Evolutionary conservation across 1,139 yeast species (phyloP).

Genomic region (Blastobotrys capitulatus): DNA sequence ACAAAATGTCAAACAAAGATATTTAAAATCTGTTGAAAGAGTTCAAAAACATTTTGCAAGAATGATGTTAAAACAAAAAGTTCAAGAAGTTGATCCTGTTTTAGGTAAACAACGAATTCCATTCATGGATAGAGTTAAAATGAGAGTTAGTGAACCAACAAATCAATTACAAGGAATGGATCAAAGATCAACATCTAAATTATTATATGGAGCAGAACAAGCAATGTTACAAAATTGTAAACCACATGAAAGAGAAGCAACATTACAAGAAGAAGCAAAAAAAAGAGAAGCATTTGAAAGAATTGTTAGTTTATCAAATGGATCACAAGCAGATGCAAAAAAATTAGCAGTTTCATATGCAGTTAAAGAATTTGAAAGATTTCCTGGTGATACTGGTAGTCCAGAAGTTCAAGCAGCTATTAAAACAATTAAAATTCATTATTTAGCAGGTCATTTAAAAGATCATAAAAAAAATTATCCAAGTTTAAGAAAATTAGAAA

Average conservation of each 20-base stretch:
- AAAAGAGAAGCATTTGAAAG: slow-evolving; percentile 68
- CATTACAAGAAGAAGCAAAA: slow-evolving; percentile 44
- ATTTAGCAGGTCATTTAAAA: slow-evolving; percentile 69
- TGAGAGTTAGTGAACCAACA: slow-evolving; percentile 60
- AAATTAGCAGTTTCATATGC: slow-evolving; percentile 62
- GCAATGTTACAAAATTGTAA: slow-evolving; percentile 46
- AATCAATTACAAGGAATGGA: slow-evolving; percentile 39
- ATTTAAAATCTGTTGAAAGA: slow-evolving; percentile 25
- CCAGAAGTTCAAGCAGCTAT: slow-evolving; percentile 96
- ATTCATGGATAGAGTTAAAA: slow-evolving; percentile 62
- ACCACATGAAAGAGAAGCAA: slow-evolving; percentile 20
- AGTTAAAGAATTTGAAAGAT: slow-evolving; percentile 69
- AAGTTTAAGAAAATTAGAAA: slow-evolving; percentile 65
- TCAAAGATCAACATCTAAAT: slow-evolving; percentile 60
- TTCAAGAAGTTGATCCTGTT: slow-evolving; percentile 61
- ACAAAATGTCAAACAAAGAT: slow-evolving; percentile 18
- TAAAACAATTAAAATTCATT: slow-evolving; percentile 73
- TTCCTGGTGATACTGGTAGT: slow-evolving; percentile 89
- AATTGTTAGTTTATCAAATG: slow-evolving; percentile 68
- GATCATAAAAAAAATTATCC: slow-evolving; percentile 67
- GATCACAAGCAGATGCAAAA: slow-evolving; percentile 53
- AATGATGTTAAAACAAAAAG: slow-evolving; percentile 28
- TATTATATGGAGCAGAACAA: slow-evolving; percentile 72
- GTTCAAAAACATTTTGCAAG: slow-evolving; percentile 32
- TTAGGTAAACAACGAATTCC: slow-evolving; percentile 64